phyloP scores from a whole-genome alignment of 75 land plant species.

The Picea glauca region DNA sequence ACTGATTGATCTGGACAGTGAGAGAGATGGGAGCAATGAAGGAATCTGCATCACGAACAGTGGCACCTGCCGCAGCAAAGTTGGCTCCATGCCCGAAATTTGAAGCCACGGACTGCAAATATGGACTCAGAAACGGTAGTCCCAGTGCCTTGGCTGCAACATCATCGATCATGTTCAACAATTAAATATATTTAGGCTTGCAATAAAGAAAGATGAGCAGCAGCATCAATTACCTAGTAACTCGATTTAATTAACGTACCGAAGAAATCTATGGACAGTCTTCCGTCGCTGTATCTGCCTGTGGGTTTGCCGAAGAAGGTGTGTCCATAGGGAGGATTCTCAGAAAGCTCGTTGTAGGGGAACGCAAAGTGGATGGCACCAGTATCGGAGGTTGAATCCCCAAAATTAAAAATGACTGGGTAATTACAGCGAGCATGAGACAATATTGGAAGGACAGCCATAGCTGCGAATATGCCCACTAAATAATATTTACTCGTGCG shows the following conservation, averaged over 20 bases:
- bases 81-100: conserved; percentile 64
- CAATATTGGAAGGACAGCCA: background rate
- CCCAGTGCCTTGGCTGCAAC: conserved; percentile 41
- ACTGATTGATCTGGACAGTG: conserved; percentile 6
- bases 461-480: no score
- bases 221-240: background rate
- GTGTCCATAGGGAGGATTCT: conserved; percentile 21
- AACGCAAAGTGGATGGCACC: conserved; percentile 21
- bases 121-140: conserved; percentile 55
- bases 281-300: conserved; percentile 20
- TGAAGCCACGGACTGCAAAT: conserved; percentile 5
- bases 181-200: no score
- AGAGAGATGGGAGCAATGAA: conserved; percentile 17
- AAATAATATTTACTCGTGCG: no score
- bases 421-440: background rate
- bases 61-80: conserved; percentile 25
- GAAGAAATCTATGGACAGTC: conserved; percentile 18
- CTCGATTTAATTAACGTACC: background rate
- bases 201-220: background rate
- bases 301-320: conserved; percentile 17
- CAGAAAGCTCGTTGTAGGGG: conserved; percentile 13
- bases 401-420: conserved; percentile 25
- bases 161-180: background rate
- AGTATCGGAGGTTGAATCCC: conserved; percentile 25
- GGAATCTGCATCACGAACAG: no score